Base-by-base conservation (phyloP, 1,284 basidiomycete species). In the Cutaneotrichosporon sp. region DNA sequence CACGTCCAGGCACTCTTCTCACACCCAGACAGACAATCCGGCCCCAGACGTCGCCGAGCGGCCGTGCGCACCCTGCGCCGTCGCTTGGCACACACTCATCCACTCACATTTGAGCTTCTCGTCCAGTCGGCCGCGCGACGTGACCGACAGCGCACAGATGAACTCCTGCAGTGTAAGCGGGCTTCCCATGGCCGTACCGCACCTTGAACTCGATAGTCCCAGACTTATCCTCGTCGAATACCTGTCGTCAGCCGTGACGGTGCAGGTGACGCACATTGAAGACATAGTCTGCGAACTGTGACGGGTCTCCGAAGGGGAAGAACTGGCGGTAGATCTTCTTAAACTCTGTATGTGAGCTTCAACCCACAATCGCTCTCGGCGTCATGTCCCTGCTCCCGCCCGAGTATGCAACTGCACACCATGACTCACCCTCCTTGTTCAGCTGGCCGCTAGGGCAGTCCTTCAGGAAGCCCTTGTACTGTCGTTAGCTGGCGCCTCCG, bases 301-400 rank as follows among this genome's bases (percentile, higher is more conserved):
- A 88, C 5, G 97, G 96, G 81, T 99, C 97, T 64, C 97, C 97
- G 76, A 99, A 99, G 30, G 96, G 96, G 85, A 98, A 98, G 89
- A 99, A 97, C 80, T 99, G 96, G 79, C 96, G 94, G 87, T 99
- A 99, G 85, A 99, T 99, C 80, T 91, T 90, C 76, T 90, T 87
- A 82, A 99, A 99, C 81, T 97, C 96, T 75, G 62, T 21, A 2
- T 22, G 53, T 55, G 18, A 55, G 53, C 53, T 3, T 7, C 16
- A 18, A 31, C 14, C 13, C 8, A 8, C 21, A 47, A 22, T 30
- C 9, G 26, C 22, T 51, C 22, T 5, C 11, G 34, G 2, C 34
- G 34, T 13, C 5, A 36, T 26, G 47, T 13, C 21, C 1, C 13
- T 22, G 34, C 13, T 30, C 11, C 9, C 31, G 51, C 30, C 26